Evolutionary conservation across 805 yeast species (phyloP).

Genomic region (Yarrowia deformans): DNA sequence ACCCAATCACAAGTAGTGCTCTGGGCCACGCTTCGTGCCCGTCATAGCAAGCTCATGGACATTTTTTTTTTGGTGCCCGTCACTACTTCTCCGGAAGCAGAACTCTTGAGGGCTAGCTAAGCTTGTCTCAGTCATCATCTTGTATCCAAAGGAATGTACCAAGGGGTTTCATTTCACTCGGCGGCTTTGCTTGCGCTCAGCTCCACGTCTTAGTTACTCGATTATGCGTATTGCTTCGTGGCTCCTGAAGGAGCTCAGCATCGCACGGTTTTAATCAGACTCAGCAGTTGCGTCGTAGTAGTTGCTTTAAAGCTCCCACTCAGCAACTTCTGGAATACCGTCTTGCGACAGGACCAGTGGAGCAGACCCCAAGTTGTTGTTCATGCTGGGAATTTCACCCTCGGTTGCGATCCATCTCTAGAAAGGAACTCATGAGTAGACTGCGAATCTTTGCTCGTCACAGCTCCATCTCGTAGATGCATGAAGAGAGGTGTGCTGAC

Average conservation of each 20-base stretch:
- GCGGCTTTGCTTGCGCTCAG: not conserved
- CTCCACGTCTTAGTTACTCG: constrained; percentile 1
- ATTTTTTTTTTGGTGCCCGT: constrained; percentile 12
- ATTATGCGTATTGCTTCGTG: not conserved
- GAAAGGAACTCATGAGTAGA: not conserved
- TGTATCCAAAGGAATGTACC: constrained; percentile 2
- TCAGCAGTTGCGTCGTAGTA: not conserved
- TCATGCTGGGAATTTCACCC: too few species aligned
- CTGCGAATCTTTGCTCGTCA: not conserved
- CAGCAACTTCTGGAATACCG: not conserved
- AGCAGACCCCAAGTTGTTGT: too few species aligned
- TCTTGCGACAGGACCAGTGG: not conserved
- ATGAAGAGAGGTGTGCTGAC: too few species aligned
- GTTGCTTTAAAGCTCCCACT: not conserved
- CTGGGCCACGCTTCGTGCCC: not conserved
- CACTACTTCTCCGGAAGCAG: not conserved
- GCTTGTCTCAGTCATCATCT: constrained; percentile 2
- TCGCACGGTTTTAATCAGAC: not conserved
- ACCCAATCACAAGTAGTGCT: not conserved
- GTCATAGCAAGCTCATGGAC: constrained; percentile 6
- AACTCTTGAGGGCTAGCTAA: not conserved
- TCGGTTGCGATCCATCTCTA: not conserved
- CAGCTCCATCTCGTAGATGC: not conserved
- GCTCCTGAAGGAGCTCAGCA: not conserved
- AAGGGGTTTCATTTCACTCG: constrained; percentile 6